A percentile compares a stretch with the other conserved stretches of the same genome.
Conservation (phyloP, 441 rosid species). For the Macaranga tanarius region DNA sequence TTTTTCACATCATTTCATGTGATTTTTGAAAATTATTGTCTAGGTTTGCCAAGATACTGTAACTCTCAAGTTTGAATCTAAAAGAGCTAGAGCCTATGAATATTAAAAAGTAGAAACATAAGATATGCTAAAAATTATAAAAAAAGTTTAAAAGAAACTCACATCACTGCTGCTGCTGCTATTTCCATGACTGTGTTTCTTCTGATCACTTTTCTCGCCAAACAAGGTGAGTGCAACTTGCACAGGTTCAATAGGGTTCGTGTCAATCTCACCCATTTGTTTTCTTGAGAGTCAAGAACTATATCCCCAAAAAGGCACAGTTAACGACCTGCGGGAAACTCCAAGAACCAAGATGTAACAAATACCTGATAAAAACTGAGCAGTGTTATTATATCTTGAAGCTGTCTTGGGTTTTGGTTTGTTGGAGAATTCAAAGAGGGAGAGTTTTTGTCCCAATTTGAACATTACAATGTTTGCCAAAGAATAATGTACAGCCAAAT, state of each 20-base stretch:
- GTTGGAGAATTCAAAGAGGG: slow-evolving; percentile 3
- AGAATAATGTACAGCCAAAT: not conserved
- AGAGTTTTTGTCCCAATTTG: not conserved
- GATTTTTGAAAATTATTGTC: no score
- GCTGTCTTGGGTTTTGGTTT: slow-evolving; percentile 4
- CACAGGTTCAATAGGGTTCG: slow-evolving; percentile 52
- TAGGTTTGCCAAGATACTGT: no score
- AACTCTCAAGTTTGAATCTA: no score
- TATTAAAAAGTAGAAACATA: not conserved
- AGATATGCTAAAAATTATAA: not conserved
- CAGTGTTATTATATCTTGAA: not conserved
- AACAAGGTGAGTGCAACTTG: slow-evolving; percentile 52
- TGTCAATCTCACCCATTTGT: slow-evolving; percentile 59
- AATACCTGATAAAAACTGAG: not conserved
- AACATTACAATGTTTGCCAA: not conserved
- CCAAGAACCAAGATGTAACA: not conserved
- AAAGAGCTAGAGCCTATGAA: not conserved
- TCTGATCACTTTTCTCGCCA: slow-evolving; percentile 36
- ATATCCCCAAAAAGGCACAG: not conserved
- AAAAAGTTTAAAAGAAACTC: not conserved
- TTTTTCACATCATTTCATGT: no score
- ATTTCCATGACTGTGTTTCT: slow-evolving; percentile 25
- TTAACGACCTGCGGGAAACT: no score
- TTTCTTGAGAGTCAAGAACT: not conserved
- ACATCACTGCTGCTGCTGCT: slow-evolving; percentile 29